Evolutionary conservation across 2,329 filamentous ascomycete species (phyloP), one percentile per base, ranked within the genome.

Genomic region (Golovinomyces cichoracearum): DNA sequence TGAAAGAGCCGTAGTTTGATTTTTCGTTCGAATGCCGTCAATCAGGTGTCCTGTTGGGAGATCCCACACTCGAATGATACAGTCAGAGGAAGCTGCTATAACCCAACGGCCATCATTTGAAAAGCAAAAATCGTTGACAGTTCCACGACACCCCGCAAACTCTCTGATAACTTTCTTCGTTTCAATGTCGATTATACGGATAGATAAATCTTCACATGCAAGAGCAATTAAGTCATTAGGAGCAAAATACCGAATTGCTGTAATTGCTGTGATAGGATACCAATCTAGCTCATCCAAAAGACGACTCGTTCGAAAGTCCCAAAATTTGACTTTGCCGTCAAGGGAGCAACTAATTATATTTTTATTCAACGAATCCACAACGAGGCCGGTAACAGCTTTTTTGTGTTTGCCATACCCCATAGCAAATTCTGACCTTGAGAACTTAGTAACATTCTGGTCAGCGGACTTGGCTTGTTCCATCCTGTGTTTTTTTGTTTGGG

Each of bases 241-340:
- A 3, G 79, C 69, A 59, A 93, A 86, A 60, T 93, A 90, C 50
- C 78, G 77, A 56, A 88, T 77, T 15, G 73, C 76, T 0, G 76
- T 82, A 48, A 93, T 78, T 42, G 77, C 73, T 4, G 78, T 77
- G 71, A 82, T 83, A 3, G 74, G 74, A 41, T 79, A 74, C 80
- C 85, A 93, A 61, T 86, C 77, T 47, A 95, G 75, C 58, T 94
- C 78, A 53, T 88, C 73, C 10, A 82, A 60, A 2, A 95, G 69
- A 41, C 75, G 72, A 6, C 88, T 90, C 0, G 81, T 83, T n/a
- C 76, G 64, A 53, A 98, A 93, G 54, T 93, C 83, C 92, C 92
- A 98, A 61, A 98, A 95, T 66, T 94, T 95, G 57, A 95, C 72
- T 62, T 80, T 93, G 27, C 90, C 90, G 62, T 98, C 90, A 13